Base-by-base conservation (phyloP, 2,329 filamentous ascomycete genomes). In the Scleromitrula shiraiana region DNA sequence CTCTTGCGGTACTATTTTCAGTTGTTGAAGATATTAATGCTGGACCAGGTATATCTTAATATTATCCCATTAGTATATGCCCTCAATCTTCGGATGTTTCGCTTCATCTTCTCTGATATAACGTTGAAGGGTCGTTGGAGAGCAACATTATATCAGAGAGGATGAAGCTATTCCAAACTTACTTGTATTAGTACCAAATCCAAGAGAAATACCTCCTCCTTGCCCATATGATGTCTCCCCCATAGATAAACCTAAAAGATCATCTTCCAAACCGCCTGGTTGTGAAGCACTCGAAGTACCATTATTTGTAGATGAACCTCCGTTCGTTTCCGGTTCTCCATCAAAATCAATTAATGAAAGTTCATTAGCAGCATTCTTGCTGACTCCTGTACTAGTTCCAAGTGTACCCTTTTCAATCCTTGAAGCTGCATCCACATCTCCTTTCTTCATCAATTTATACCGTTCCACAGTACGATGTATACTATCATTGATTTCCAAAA, bases 401-500 rank as follows among this genome's bases (percentile, higher is more conserved):
- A 86, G 75, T 12, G 85, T 90, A 23, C 90, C 88, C 62, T 86
- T 83, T 6, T 88, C 88, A 56, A 97, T 85, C 65, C 82, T 87
- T 55, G 83, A 80, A 14, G 93, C 88, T 9, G 73, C 88, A 57
- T 90, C 88, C 37, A 94, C 66, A 61, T 98, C 90, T 19, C 93
- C 93, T 71, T 93, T 94, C 73, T 95, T 98, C 68, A 97, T 82
- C 47, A 97, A 72, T 74, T 88, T 95, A 67, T 97, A 98, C 55
- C 93, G 76, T 68, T 97, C 88, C 48, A 97, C 88, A 1, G 93
- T 98, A 53, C 91, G 82, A 64, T 97, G 88, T 77, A 98, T 98
- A 69, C 90, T 96, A 67, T 98, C 93, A 64, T 98, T 98, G 63
- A 98, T 97, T 64, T 97, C 89, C 48, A 98, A 77, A 9, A 98